These are phyloP conservation scores for Aspergillus glaucus DNA, from an alignment of 2,329 filamentous ascomycete genomes.

Conservation along the genomic window DNA sequence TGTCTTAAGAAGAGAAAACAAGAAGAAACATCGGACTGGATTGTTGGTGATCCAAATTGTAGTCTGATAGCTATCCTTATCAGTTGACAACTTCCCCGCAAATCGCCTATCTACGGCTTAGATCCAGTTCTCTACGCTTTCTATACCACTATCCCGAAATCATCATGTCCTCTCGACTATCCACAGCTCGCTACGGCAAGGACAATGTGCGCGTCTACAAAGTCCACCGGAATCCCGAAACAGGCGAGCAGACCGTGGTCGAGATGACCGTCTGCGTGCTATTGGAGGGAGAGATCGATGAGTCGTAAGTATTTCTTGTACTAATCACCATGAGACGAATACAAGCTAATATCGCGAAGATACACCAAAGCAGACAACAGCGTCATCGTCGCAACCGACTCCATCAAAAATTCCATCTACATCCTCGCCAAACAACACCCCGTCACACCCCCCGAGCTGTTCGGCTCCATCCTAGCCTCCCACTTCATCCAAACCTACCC, in stretches of 20 bases:
- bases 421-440: slow-evolving; percentile 92
- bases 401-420: slow-evolving; percentile 96
- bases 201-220: slow-evolving; percentile 99
- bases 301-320: slow-evolving; percentile 51
- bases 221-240: slow-evolving; percentile 71
- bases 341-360: slow-evolving; percentile 39
- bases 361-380: slow-evolving; percentile 94
- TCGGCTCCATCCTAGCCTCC: slow-evolving; percentile 71
- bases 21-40: no score
- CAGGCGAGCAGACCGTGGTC: slow-evolving; percentile 74
- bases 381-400: slow-evolving; percentile 91
- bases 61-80: no score
- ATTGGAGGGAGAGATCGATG: slow-evolving; percentile 86
- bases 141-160: not conserved
- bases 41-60: no score
- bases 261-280: slow-evolving; percentile 95
- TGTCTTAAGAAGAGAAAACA: no score
- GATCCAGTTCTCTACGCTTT: not conserved
- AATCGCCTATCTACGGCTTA: no score
- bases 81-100: no score
- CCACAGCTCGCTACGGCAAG: slow-evolving; percentile 53
- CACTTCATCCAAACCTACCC: slow-evolving; percentile 85
- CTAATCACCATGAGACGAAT: not conserved
- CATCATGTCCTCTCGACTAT: slow-evolving; percentile 33
- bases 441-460: slow-evolving; percentile 88